These are phyloP conservation scores for Malus hybrid DNA, from an alignment of 331 rosid species.

Conservation along the genomic window DNA sequence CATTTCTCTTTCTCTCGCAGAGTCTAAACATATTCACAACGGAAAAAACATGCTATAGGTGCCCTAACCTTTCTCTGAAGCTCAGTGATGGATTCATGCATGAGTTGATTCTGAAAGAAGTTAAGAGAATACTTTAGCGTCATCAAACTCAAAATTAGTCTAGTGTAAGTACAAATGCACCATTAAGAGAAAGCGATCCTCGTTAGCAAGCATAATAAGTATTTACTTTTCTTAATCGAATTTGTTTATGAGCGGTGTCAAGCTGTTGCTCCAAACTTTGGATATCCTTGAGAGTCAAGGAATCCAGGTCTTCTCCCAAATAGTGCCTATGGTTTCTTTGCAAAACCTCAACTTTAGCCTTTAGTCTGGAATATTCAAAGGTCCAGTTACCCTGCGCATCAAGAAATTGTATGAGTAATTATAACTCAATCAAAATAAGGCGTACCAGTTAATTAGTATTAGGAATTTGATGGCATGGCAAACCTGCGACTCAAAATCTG, in stretches of 20 bases:
- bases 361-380: conserved; percentile 49
- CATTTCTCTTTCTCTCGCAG: background rate
- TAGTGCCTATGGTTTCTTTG: conserved; percentile 68
- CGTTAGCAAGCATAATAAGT: background rate
- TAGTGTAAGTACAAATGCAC: background rate
- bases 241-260: conserved; percentile 57
- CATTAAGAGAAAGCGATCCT: background rate
- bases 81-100: conserved; percentile 63
- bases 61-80: conserved; percentile 60
- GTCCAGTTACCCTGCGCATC: conserved; percentile 60
- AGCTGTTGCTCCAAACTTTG: conserved; percentile 75
- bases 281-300: conserved; percentile 63
- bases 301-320: conserved; percentile 72
- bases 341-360: conserved; percentile 57
- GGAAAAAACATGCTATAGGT: background rate
- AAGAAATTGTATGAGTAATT: background rate
- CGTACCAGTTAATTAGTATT: background rate
- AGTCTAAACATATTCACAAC: background rate
- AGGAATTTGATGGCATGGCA: background rate
- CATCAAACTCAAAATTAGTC: background rate
- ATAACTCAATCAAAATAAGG: background rate
- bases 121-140: background rate
- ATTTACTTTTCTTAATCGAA: conserved; percentile 59
- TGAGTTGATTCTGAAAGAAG: conserved; percentile 55
- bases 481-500: conserved; percentile 45